These are phyloP conservation scores for Aspergillus transmontanensis DNA, from an alignment of 2,329 filamentous ascomycete genomes.

Conservation along the genomic window DNA sequence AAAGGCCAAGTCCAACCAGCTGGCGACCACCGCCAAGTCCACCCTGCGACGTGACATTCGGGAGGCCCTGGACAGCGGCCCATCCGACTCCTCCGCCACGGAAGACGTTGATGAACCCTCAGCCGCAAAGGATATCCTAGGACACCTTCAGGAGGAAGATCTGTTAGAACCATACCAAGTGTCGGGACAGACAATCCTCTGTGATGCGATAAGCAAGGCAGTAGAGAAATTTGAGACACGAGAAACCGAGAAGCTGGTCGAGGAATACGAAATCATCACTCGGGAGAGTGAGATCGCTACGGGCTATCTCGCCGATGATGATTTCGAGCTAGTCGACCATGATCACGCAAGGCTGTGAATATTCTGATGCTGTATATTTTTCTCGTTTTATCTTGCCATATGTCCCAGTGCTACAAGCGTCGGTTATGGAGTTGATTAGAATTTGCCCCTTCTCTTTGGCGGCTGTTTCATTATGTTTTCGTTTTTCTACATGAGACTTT, in stretches of 20 bases:
- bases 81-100: slow-evolving; percentile 35
- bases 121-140: slow-evolving; percentile 49
- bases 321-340: slow-evolving; percentile 46
- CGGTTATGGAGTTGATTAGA: slow-evolving; percentile 6
- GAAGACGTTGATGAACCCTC: slow-evolving; percentile 41
- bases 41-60: slow-evolving; percentile 35
- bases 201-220: slow-evolving; percentile 58
- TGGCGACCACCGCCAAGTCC: slow-evolving; percentile 21
- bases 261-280: slow-evolving; percentile 61
- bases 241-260: slow-evolving; percentile 63
- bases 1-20: slow-evolving; percentile 19
- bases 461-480: background rate
- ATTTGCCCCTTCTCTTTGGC: background rate
- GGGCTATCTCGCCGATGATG: slow-evolving; percentile 39
- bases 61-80: slow-evolving; percentile 33
- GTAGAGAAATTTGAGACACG: slow-evolving; percentile 62
- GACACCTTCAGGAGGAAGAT: slow-evolving; percentile 51
- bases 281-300: slow-evolving; percentile 36
- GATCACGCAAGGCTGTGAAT: slow-evolving; percentile 26
- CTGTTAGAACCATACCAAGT: slow-evolving; percentile 57
- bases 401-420: background rate
- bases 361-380: background rate
- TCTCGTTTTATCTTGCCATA: background rate
- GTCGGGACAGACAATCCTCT: slow-evolving; percentile 59
- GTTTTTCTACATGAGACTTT: background rate